Evolutionary conservation across 306 rosid genomes (phyloP).

Genomic region (Carpinus fangiana): DNA sequence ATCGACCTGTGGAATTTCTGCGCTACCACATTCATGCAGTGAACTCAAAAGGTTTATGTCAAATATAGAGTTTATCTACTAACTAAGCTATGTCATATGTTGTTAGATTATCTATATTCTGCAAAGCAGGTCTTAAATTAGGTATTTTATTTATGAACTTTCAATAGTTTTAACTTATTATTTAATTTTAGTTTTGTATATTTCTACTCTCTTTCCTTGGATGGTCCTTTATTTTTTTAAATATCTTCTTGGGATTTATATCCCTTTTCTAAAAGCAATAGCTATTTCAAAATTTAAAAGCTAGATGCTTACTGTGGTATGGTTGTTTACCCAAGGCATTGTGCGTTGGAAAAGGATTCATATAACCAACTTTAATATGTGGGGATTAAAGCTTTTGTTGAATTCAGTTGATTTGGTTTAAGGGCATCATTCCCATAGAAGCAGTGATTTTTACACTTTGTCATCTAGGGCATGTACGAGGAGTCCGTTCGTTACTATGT

Average conservation of each 20-base stretch:
- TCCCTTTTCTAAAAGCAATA: background rate
- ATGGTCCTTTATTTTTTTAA: background rate
- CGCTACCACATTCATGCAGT: background rate
- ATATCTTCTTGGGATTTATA: too few relatives aligned
- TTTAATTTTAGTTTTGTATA: too few relatives aligned
- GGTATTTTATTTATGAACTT: too few relatives aligned
- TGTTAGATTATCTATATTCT: too few relatives aligned
- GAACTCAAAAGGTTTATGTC: background rate
- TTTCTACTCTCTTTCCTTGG: background rate
- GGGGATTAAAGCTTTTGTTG: background rate
- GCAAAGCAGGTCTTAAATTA: too few relatives aligned
- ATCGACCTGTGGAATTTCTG: background rate
- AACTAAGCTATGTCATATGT: background rate
- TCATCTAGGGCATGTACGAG: constrained; percentile 78
- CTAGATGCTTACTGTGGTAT: background rate
- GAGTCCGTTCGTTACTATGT: constrained; percentile 92
- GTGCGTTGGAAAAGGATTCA: background rate
- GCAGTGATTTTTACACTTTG: constrained; percentile 5
- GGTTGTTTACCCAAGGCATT: background rate
- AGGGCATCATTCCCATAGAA: background rate
- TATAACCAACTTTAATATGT: background rate
- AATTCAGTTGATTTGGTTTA: background rate
- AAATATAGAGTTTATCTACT: background rate
- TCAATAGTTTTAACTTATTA: background rate
- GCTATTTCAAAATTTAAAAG: background rate